phyloP scores from a whole-genome alignment of 257 asterid genomes.

The Verbena officinalis region DNA sequence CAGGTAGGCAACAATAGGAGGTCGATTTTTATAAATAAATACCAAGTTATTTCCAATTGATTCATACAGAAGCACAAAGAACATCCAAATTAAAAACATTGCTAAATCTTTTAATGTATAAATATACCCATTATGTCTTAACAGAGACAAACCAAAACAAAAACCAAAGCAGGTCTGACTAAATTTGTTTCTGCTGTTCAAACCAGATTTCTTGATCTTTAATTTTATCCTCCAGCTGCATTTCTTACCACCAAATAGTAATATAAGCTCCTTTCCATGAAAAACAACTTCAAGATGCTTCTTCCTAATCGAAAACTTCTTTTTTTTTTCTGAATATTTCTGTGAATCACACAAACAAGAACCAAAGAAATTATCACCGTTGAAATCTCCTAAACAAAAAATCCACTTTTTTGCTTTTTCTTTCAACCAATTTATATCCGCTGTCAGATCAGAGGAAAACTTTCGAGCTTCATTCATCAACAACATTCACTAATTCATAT shows the following conservation, averaged over 20 bases:
- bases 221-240: too few species aligned
- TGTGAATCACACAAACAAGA: slow-evolving; percentile 31
- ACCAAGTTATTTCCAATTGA: slow-evolving; percentile 1
- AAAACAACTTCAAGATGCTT: slow-evolving; percentile 34
- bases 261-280: slow-evolving; percentile 32
- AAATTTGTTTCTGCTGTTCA: slow-evolving; percentile 28
- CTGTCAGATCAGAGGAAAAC: slow-evolving; percentile 21
- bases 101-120: neutral
- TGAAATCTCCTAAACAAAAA: slow-evolving; percentile 41
- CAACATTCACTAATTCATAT: slow-evolving; percentile 60
- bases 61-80: slow-evolving; percentile 32
- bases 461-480: slow-evolving; percentile 55
- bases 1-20: too few species aligned
- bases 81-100: slow-evolving; percentile 23
- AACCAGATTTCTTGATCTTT: slow-evolving; percentile 34
- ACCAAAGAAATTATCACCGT: slow-evolving; percentile 39
- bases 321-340: neutral
- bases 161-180: slow-evolving; percentile 26
- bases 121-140: slow-evolving; percentile 17
- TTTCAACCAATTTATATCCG: slow-evolving; percentile 28
- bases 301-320: slow-evolving; percentile 33
- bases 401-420: slow-evolving; percentile 32
- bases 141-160: slow-evolving; percentile 33
- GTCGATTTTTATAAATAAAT: slow-evolving; percentile 24
- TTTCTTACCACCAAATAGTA: slow-evolving; percentile 51